These are phyloP conservation scores for Sclerotinia trifoliorum DNA, from an alignment of 2,329 filamentous ascomycete genomes.

Conservation along the genomic window DNA sequence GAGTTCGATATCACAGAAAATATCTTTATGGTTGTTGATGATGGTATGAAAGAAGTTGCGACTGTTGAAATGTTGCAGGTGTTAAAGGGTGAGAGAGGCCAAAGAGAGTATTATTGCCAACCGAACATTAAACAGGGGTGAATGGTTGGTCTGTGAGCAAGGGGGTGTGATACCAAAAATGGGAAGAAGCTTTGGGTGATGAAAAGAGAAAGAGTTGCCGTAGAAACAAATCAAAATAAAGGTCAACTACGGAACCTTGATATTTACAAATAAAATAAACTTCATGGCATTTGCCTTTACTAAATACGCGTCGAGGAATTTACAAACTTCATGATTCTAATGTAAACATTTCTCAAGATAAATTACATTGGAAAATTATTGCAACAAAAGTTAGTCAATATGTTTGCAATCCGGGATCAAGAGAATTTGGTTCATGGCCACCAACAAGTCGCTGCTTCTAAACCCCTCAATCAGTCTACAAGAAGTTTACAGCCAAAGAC, in stretches of 20 bases:
- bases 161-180: slow-evolving; percentile 17
- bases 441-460: slow-evolving; percentile 67
- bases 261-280: neutral
- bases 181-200: slow-evolving; percentile 3
- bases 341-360: slow-evolving; percentile 12
- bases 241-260: neutral
- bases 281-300: neutral
- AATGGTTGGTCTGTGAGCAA: slow-evolving; percentile 22
- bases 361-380: slow-evolving; percentile 16
- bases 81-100: slow-evolving; percentile 20
- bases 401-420: slow-evolving; percentile 80
- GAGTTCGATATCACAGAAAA: slow-evolving; percentile 4
- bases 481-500: slow-evolving; percentile 71
- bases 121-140: slow-evolving; percentile 23
- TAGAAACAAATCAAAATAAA: slow-evolving; percentile 25
- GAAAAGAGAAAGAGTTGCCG: slow-evolving; percentile 23
- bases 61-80: slow-evolving; percentile 17
- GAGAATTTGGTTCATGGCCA: slow-evolving; percentile 81
- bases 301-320: neutral
- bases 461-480: slow-evolving; percentile 66
- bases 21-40: slow-evolving; percentile 18
- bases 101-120: slow-evolving; percentile 20
- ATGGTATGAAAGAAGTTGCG: slow-evolving; percentile 20
- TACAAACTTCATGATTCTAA: slow-evolving; percentile 15
- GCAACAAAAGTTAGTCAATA: slow-evolving; percentile 43